Base-by-base conservation (phyloP, 164 flowering plant species). In the Aristolochia californica region DNA sequence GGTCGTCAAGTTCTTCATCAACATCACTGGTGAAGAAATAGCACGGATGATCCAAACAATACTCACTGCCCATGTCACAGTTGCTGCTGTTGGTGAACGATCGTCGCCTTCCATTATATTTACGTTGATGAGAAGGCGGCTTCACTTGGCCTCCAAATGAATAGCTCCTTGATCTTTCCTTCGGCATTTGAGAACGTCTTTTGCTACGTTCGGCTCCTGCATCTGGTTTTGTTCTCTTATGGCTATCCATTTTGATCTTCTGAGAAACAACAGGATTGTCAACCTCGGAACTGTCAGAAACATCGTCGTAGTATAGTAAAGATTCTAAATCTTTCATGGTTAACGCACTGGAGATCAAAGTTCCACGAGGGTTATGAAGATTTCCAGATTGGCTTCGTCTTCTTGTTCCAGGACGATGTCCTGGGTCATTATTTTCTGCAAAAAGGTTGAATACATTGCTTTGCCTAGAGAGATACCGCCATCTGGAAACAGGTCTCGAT, bases 381-480 rank as follows among this genome's bases (percentile, higher is more conserved):
- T 43, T 25, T 8, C 49, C 18, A 13, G 48, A 25, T 16, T 25
- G 43, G n/a, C 25, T 26, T 53, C 57, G 23, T 26, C 17, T 43
- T 18, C 30, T 53, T 26, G n/a, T 44, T 18, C 40, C 18, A 5
- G 0, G 49, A 50, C 25, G 22, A 52, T 43, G 12, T 16, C 34
- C 50, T 2, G n/a, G 27, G 8, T 51, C 57, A 53, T 28, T 18
- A 17, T 25, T 58, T 12, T 48, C 24, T 25, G 40, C 21, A 45
- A 24, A 58, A 20, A 18, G 21, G 20, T 17, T 47, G 34, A 27
- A 30, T 16, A 50, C 40, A 49, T 53, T 54, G 10, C 45, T 71
- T 60, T 69, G 75, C 55, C 28, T 24, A n/a, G 67, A 66, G 5
- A 60, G 13, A 45, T 72, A 66, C 69, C 81, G 70, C 62, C 65